Conservation (phyloP, 306 rosid species). For the Rosa multiflora region DNA sequence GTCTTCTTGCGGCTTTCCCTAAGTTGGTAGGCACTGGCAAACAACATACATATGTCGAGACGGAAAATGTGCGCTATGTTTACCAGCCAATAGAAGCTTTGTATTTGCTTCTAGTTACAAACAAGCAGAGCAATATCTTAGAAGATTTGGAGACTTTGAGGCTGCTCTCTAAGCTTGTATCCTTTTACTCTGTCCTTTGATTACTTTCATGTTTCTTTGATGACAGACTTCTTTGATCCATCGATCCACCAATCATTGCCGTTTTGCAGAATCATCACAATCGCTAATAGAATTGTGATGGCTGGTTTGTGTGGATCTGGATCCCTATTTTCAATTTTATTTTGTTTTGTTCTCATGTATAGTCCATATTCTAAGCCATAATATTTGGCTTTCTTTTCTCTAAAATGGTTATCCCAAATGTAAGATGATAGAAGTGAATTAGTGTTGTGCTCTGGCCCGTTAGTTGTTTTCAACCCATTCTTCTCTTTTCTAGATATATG, state of each 20-base stretch:
- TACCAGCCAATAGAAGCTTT: slow-evolving; percentile 95
- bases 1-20: slow-evolving; percentile 97
- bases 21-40: slow-evolving; percentile 95
- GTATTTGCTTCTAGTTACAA: slow-evolving; percentile 90
- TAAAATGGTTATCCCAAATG: neutral
- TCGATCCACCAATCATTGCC: neutral
- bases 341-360: neutral
- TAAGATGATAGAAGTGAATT: neutral
- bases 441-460: neutral
- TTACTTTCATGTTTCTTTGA: slow-evolving; percentile 15
- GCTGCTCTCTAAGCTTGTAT: slow-evolving; percentile 94
- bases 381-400: neutral
- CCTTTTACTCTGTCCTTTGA: slow-evolving; percentile 41
- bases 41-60: slow-evolving; percentile 93
- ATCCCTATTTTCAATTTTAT: neutral
- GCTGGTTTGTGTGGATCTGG: slow-evolving; percentile 11
- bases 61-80: slow-evolving; percentile 95
- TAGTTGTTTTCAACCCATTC: neutral
- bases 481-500: neutral
- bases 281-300: neutral
- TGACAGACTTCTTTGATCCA: slow-evolving; percentile 17
- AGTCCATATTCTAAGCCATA: neutral
- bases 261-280: neutral
- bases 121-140: slow-evolving; percentile 93
- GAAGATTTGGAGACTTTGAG: slow-evolving; percentile 96